Evolutionary conservation across 768 basidiomycete genomes (phyloP).

Genomic region (Pisolithus sp.): DNA sequence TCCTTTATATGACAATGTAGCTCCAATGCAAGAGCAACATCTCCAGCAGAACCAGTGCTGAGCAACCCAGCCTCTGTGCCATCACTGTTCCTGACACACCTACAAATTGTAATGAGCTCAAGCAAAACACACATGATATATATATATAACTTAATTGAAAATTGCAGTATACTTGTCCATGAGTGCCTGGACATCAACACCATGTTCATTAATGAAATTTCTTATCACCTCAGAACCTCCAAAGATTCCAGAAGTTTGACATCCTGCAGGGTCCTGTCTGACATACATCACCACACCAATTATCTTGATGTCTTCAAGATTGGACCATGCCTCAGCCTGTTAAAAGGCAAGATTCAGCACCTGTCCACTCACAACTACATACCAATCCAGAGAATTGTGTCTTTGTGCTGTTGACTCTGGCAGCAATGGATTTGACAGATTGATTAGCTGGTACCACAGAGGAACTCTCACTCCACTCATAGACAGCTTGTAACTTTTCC

Average conservation of each 20-base stretch:
- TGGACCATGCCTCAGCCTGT: not conserved
- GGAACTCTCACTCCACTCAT: not conserved
- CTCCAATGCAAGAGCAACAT: not conserved
- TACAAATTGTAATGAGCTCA: not conserved
- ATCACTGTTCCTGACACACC: not conserved
- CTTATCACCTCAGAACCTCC: not conserved
- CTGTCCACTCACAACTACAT: not conserved
- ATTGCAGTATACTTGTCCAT: not conserved
- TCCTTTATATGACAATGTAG: not conserved
- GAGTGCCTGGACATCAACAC: not conserved
- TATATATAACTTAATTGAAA: not conserved
- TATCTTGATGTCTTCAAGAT: not conserved
- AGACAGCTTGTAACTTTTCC: not conserved
- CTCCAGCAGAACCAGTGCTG: not conserved
- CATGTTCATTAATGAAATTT: not conserved
- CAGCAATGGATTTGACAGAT: too few relatives aligned
- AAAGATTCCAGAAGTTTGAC: not conserved
- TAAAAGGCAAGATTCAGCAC: not conserved
- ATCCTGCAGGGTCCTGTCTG: not conserved
- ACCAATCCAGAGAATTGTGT: not conserved
- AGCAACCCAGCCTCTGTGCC: not conserved
- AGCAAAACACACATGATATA: not conserved
- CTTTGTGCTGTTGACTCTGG: too few relatives aligned
- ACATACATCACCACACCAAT: not conserved
- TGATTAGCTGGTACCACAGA: not conserved